phyloP scores from a whole-genome alignment of 2,329 filamentous ascomycete species.

The Biscogniauxia marginata region DNA sequence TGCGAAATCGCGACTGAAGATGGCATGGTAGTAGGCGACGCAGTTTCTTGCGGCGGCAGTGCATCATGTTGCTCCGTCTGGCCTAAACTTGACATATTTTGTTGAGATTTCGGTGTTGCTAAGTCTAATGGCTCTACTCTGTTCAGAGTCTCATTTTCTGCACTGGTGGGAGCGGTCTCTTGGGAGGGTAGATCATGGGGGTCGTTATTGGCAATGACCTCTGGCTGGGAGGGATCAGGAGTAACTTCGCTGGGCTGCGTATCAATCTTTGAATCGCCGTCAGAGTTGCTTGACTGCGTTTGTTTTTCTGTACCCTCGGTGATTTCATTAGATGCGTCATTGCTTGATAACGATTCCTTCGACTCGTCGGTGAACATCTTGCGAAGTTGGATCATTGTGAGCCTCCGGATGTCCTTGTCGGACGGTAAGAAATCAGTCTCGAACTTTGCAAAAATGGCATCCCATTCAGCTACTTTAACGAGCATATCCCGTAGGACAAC shows the following conservation, averaged over 20 bases:
- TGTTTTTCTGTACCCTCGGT: conserved; percentile 49
- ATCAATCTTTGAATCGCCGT: conserved; percentile 20
- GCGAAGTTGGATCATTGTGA: conserved; percentile 88
- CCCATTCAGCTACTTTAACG: conserved; percentile 92
- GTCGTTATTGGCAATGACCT: conserved; percentile 14
- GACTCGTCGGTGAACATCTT: conserved; percentile 94
- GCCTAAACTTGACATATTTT: conserved; percentile 4
- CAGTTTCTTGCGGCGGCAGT: conserved; percentile 21
- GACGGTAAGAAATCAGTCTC: conserved; percentile 90
- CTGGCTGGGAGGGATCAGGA: conserved; percentile 13
- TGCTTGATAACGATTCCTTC: conserved; percentile 68
- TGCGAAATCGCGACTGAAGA: conserved; percentile 21
- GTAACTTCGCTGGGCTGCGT: conserved; percentile 18
- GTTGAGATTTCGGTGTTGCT: conserved; percentile 39
- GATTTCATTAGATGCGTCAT: conserved; percentile 63
- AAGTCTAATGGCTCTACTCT: conserved; percentile 52
- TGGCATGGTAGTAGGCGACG: conserved; percentile 19
- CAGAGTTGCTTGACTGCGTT: conserved; percentile 36
- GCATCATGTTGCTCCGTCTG: conserved; percentile 12
- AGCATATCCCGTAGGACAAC: conserved; percentile 84
- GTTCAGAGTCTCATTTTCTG: conserved; percentile 40
- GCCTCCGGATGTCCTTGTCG: conserved; percentile 90
- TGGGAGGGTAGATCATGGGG: conserved; percentile 21
- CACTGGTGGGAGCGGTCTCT: conserved; percentile 31
- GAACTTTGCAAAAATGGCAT: conserved; percentile 84